Conservation (phyloP, 1,284 basidiomycete genomes). For the Tilletia setariae region DNA sequence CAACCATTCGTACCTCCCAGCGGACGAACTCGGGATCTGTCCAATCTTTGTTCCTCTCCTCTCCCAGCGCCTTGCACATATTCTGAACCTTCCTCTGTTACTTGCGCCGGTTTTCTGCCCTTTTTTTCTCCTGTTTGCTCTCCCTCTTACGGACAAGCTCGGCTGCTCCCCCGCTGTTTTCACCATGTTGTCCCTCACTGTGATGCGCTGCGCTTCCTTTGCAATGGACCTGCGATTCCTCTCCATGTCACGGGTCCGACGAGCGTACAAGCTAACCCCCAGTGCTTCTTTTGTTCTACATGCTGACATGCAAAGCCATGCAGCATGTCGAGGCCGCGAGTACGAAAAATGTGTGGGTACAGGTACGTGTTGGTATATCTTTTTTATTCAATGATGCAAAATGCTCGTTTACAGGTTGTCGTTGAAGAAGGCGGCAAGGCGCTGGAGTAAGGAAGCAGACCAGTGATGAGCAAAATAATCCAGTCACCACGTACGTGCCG, state of each 20-base stretch:
- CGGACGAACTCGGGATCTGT: too few relatives aligned
- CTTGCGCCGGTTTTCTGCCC: too few relatives aligned
- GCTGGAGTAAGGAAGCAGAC: background rate
- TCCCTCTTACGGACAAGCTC: too few relatives aligned
- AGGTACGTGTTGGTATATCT: too few relatives aligned
- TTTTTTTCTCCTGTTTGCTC: too few relatives aligned
- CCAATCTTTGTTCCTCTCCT: too few relatives aligned
- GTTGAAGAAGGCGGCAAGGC: slow-evolving; percentile 11
- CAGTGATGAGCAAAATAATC: background rate
- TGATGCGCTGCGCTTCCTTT: background rate
- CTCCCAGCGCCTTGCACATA: too few relatives aligned
- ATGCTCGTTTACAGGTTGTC: background rate
- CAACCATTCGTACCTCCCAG: too few relatives aligned
- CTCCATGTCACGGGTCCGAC: background rate
- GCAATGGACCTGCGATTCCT: background rate
- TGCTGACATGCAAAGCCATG: too few relatives aligned
- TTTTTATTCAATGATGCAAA: background rate
- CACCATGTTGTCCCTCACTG: background rate
- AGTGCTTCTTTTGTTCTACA: too few relatives aligned
- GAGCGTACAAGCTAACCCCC: background rate
- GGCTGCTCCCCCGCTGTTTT: background rate
- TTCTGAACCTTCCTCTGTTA: background rate
- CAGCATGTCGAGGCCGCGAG: too few relatives aligned
- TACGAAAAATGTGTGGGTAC: background rate
- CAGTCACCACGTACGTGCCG: background rate